Percentiles rank a stretch among this genome's conserved stretches.
These are phyloP conservation scores for Microdochium bolleyi DNA, from an alignment of 2,329 filamentous ascomycete genomes.

Conservation along the genomic window DNA sequence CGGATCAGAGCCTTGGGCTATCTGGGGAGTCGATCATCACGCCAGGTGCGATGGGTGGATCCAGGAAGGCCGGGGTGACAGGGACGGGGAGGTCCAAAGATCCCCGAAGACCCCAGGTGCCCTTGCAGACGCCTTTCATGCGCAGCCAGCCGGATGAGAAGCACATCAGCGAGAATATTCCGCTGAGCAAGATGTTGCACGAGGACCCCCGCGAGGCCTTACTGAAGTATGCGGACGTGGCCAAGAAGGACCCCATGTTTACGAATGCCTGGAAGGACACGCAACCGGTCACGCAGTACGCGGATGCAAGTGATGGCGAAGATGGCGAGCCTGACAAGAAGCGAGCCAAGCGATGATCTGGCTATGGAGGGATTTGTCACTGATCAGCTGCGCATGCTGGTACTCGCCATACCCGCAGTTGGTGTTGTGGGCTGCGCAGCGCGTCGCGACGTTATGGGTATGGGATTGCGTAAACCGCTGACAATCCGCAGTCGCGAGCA, in stretches of 20 bases:
- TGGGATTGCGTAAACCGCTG: too few relatives aligned
- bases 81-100: slow-evolving; percentile 70
- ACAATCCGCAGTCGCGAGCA: too few relatives aligned
- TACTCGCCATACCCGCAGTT: too few relatives aligned
- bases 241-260: slow-evolving; percentile 87
- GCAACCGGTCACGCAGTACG: slow-evolving; percentile 87
- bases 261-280: slow-evolving; percentile 90
- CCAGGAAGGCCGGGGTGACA: slow-evolving; percentile 62
- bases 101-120: slow-evolving; percentile 77
- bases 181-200: slow-evolving; percentile 85
- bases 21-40: slow-evolving; percentile 76
- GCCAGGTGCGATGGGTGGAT: slow-evolving; percentile 49
- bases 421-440: too few relatives aligned
- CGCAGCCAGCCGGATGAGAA: slow-evolving; percentile 85
- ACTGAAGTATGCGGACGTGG: slow-evolving; percentile 89
- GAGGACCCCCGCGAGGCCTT: slow-evolving; percentile 93
- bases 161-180: slow-evolving; percentile 82
- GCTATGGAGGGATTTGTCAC: too few relatives aligned
- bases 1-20: slow-evolving; percentile 72
- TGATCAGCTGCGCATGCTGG: too few relatives aligned
- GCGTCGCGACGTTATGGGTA: too few relatives aligned
- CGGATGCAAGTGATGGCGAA: slow-evolving; percentile 78
- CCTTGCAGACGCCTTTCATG: slow-evolving; percentile 78
- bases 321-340: slow-evolving; percentile 61
- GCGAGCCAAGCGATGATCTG: slow-evolving; percentile 41